Evolutionary conservation across 768 basidiomycete species (phyloP).

Genomic region (Agaricus subrufescens): DNA sequence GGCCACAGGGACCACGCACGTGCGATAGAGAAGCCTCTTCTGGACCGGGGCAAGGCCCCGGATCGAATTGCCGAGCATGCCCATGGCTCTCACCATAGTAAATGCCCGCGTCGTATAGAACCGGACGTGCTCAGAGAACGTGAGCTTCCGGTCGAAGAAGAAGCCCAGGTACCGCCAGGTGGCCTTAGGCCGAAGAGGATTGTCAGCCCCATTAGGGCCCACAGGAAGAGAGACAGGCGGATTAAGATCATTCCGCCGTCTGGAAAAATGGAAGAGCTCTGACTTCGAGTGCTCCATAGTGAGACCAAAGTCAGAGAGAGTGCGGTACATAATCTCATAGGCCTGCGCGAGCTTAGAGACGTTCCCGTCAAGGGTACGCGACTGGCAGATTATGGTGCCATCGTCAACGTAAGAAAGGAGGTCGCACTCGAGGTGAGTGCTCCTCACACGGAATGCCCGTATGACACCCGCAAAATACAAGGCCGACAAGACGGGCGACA

Average conservation of each 20-base stretch:
- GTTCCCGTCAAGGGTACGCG: background rate
- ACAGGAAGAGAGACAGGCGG: background rate
- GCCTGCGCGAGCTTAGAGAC: background rate
- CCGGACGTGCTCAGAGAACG: background rate
- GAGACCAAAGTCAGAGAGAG: background rate
- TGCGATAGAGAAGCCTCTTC: background rate
- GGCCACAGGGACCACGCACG: background rate
- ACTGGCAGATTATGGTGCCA: background rate
- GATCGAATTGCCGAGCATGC: background rate
- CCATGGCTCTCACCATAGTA: background rate
- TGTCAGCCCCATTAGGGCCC: background rate
- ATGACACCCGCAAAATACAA: constrained; percentile 1
- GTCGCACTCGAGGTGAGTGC: background rate
- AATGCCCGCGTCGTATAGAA: background rate
- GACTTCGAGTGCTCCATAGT: background rate
- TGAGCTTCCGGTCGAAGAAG: background rate
- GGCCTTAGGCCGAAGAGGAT: background rate
- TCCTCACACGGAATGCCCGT: background rate
- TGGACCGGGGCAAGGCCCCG: background rate
- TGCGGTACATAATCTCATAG: background rate
- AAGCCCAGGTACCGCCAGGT: constrained; percentile 5
- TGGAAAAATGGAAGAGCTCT: background rate
- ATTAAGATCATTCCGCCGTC: background rate
- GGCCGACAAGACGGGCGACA: background rate
- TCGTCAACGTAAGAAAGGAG: background rate